phyloP scores from a whole-genome alignment of 2,329 filamentous ascomycete species.

The Penicillium sp. region DNA sequence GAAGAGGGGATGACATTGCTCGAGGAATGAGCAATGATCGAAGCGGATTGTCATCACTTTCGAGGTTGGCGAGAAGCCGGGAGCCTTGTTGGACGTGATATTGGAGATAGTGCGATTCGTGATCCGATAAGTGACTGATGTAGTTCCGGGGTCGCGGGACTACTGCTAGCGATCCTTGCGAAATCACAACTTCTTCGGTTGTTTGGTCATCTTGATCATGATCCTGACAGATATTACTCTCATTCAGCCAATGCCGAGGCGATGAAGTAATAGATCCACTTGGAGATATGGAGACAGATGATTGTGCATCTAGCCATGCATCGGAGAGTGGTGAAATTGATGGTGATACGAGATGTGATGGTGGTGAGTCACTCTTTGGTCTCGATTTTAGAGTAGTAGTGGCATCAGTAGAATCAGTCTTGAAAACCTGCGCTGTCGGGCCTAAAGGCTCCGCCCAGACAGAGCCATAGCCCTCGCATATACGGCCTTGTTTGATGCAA shows the following conservation, averaged over 20 bases:
- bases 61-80: conserved; percentile 36
- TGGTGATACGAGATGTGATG: conserved; percentile 11
- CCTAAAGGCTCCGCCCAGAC: conserved; percentile 37
- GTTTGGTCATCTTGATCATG: background rate
- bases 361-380: conserved; percentile 7
- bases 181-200: background rate
- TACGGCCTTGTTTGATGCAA: conserved; percentile 34
- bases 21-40: conserved; percentile 37
- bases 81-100: conserved; percentile 39
- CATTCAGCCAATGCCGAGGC: conserved; percentile 1
- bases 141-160: conserved; percentile 16
- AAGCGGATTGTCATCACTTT: conserved; percentile 38
- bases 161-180: conserved; percentile 6
- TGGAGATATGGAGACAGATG: conserved; percentile 9
- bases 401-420: background rate
- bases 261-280: conserved; percentile 8
- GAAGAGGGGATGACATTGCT: conserved; percentile 36
- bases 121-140: conserved; percentile 28
- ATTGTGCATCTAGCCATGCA: conserved; percentile 7
- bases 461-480: conserved; percentile 40
- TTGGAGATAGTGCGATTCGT: conserved; percentile 39
- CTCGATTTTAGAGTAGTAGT: background rate
- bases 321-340: conserved; percentile 13
- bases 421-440: conserved; percentile 33
- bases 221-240: background rate